Conservation (phyloP, 1,139 yeast genomes). For the Magnusiomyces fungicola region DNA sequence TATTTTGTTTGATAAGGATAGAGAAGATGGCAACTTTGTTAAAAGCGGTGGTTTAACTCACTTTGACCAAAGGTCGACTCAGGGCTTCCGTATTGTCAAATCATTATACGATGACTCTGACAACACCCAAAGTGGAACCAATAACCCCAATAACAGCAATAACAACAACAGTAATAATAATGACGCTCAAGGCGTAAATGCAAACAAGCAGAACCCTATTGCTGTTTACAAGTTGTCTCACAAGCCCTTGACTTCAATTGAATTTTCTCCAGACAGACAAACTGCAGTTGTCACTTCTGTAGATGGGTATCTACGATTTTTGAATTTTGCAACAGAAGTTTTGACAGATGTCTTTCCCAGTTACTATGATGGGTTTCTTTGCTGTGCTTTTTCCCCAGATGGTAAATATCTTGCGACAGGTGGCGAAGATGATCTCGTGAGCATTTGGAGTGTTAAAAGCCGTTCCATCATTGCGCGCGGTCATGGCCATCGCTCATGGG, state of each 20-base stretch:
- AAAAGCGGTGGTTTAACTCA: slow-evolving; percentile 20
- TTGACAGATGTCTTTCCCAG: slow-evolving; percentile 57
- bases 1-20: slow-evolving; percentile 36
- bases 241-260: slow-evolving; percentile 47
- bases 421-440: slow-evolving; percentile 41
- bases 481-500: slow-evolving; percentile 64
- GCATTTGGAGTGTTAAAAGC: slow-evolving; percentile 29
- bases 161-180: slow-evolving; percentile 13
- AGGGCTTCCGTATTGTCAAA: slow-evolving; percentile 25
- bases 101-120: slow-evolving; percentile 15
- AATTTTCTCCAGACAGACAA: slow-evolving; percentile 41
- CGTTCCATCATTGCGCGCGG: slow-evolving; percentile 36
- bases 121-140: not conserved
- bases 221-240: slow-evolving; percentile 59
- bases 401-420: slow-evolving; percentile 50
- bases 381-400: slow-evolving; percentile 56
- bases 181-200: not conserved
- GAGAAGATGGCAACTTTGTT: slow-evolving; percentile 33
- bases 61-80: slow-evolving; percentile 23
- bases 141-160: not conserved
- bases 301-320: slow-evolving; percentile 57
- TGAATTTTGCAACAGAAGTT: slow-evolving; percentile 44
- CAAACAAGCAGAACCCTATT: slow-evolving; percentile 36
- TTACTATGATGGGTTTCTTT: slow-evolving; percentile 60
- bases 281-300: slow-evolving; percentile 49